Percentiles rank a stretch among this genome's conserved stretches.
These are phyloP conservation scores for Thalassiosira profunda DNA, from an alignment of 108 stramenopile species.

Conservation along the genomic window DNA sequence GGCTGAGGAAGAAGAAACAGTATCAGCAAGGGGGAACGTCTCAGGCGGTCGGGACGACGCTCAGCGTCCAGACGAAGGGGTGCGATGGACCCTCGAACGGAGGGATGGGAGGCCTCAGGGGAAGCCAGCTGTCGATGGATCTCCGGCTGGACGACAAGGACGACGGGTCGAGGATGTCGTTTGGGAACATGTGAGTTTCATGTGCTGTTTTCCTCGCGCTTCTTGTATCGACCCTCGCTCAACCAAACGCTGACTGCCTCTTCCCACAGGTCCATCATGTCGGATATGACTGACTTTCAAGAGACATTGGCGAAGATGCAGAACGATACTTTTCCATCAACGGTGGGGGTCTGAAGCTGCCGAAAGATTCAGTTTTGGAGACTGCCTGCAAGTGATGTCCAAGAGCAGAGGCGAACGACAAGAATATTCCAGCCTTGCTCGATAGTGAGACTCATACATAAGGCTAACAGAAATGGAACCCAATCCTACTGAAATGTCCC, in stretches of 20 bases:
- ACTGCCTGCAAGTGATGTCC: too few relatives aligned
- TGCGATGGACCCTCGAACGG: constrained; percentile 9
- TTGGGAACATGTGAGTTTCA: constrained; percentile 33
- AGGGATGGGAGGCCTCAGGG: constrained; percentile 20
- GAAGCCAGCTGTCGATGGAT: constrained; percentile 18
- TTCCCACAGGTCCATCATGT: constrained; percentile 45
- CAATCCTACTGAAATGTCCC: too few relatives aligned
- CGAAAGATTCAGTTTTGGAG: too few relatives aligned
- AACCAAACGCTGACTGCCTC: too few relatives aligned
- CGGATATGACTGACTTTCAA: constrained; percentile 39
- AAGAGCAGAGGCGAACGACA: too few relatives aligned
- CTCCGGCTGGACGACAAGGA: constrained; percentile 17
- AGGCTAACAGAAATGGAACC: too few relatives aligned
- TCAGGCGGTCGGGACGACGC: too few relatives aligned
- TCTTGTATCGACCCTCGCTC: too few relatives aligned
- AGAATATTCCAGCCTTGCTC: too few relatives aligned
- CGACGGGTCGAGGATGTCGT: constrained; percentile 36
- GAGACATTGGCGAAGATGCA: constrained; percentile 4
- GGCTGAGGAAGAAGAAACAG: constrained; percentile 26
- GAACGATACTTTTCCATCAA: background rate
- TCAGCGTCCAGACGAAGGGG: constrained; percentile 15
- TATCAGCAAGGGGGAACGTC: too few relatives aligned
- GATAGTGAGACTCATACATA: too few relatives aligned
- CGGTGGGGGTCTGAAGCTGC: background rate
- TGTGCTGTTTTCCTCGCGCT: background rate